phyloP scores from a whole-genome alignment of 2,329 filamentous ascomycete species.

The Cladosporium halotolerans region DNA sequence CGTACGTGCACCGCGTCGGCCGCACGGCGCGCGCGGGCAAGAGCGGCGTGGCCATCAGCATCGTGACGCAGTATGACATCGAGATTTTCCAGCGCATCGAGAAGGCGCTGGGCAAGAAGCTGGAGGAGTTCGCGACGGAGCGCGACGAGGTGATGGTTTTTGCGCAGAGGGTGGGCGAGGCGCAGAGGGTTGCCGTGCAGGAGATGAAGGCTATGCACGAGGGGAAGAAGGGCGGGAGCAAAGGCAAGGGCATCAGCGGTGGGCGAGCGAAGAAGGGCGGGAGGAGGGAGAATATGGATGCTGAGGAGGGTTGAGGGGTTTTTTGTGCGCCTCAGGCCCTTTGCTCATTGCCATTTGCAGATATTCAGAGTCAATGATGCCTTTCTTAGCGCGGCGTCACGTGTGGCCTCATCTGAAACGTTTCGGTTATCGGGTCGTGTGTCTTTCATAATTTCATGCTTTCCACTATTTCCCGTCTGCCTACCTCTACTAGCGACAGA shows the following conservation, averaged over 20 bases:
- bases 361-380: no score
- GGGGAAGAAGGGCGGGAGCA: conserved; percentile 46
- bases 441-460: no score
- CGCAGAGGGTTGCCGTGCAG: conserved; percentile 69
- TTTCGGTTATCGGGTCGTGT: no score
- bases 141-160: conserved; percentile 85
- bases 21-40: conserved; percentile 84
- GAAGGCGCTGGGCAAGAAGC: conserved; percentile 69
- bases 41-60: conserved; percentile 69
- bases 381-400: no score
- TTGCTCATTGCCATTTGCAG: no score
- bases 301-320: conserved; percentile 54
- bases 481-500: no score
- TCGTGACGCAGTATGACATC: conserved; percentile 84
- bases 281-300: conserved; percentile 63
- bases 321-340: not conserved
- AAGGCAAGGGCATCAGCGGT: conserved; percentile 45
- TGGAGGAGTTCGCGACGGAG: conserved; percentile 60
- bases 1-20: conserved; percentile 84
- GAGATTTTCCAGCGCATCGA: conserved; percentile 79
- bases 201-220: conserved; percentile 80
- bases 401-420: no score
- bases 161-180: conserved; percentile 70
- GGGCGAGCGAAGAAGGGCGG: conserved; percentile 48
- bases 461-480: no score